Evolutionary conservation across 768 basidiomycete species (phyloP), one percentile per base, ranked within the genome.

Genomic region (Naganishia antarctica): DNA sequence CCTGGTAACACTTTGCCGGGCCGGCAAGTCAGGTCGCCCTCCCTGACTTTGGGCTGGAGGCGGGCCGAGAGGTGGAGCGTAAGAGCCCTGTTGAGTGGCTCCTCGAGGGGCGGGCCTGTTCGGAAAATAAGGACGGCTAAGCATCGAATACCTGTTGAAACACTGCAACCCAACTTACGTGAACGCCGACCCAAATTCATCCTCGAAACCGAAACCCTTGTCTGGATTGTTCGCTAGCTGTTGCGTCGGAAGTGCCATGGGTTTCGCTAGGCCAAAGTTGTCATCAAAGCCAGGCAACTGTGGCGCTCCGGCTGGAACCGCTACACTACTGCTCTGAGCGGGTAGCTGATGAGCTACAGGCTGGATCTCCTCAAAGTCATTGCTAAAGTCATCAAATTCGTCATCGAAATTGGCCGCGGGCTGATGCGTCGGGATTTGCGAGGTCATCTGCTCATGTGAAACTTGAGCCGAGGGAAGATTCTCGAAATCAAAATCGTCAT

Each of bases 191-290:
- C 80, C 80, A 66, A 84, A 83, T 2, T 80, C 78, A 61, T 79
- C 78, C 58, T 83, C 83, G 70, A 84, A 82, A 3, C 81, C 80
- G 62, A 80, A 72, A 31, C 29, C 66, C 37, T 34, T 48, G 48
- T 32, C 34, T 25, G 50, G 5, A 29, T 25, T 41, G 37, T 43
- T 28, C 26, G 41, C 16, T n/a, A 23, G 4, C 25, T 2, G 43
- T 60, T 44, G 61, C 23, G 50, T 57, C 12, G 29, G 51, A 47
- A 53, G 40, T 40, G 50, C 40, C 48, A 40, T 50, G 51, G 49
- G 28, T 31, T 43, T 51, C 28, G 23, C 23, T 28, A 60, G 53
- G 32, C 47, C 53, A 29, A 48, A 53, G 26, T 44, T 48, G 26
- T 34, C n/a, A 45, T 65, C 67, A 40, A 68, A 62, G 7, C 34